A percentile compares a stretch with the other conserved stretches of the same genome.
Evolutionary conservation across 192 early-diverging fungal genomes (phyloP).

Genomic region (Coemansia erecta): DNA sequence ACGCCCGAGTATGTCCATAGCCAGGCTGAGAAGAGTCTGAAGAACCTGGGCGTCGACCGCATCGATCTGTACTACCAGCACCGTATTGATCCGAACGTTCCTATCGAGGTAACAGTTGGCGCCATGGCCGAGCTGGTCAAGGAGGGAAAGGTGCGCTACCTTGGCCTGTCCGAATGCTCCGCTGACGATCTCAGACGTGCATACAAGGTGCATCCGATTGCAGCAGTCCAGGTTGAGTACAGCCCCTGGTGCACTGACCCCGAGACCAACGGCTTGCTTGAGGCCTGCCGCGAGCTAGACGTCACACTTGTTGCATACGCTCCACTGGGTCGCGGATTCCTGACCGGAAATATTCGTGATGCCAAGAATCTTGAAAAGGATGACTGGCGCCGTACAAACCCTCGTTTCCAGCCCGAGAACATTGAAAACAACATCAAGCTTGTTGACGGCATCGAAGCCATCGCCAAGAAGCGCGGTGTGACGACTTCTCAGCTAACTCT

Average conservation of each 20-base stretch:
- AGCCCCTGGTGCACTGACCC: constrained; percentile 62
- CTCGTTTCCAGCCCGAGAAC: constrained; percentile 62
- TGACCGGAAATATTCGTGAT: constrained; percentile 60
- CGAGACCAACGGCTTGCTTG: constrained; percentile 66
- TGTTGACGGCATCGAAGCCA: constrained; percentile 51
- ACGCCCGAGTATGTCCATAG: constrained; percentile 54
- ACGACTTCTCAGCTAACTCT: not conserved
- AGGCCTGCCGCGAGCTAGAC: constrained; percentile 70
- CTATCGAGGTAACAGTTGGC: constrained; percentile 41
- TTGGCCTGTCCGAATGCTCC: constrained; percentile 43
- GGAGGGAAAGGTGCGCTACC: constrained; percentile 41
- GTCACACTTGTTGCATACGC: constrained; percentile 72
- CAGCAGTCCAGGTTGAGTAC: constrained; percentile 18
- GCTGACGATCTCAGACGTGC: constrained; percentile 63
- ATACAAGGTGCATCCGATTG: constrained; percentile 56
- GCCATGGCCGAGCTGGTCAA: constrained; percentile 43
- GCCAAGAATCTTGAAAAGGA: constrained; percentile 54
- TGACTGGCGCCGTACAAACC: constrained; percentile 55
- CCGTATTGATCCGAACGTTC: constrained; percentile 27
- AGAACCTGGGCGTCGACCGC: constrained; percentile 26
- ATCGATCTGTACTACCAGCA: constrained; percentile 48
- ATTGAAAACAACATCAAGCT: constrained; percentile 62
- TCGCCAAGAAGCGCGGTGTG: constrained; percentile 54
- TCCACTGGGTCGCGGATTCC: constrained; percentile 68
- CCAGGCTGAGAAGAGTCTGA: constrained; percentile 16